phyloP scores from a whole-genome alignment of 768 basidiomycete species.

The Boletus sp. region DNA sequence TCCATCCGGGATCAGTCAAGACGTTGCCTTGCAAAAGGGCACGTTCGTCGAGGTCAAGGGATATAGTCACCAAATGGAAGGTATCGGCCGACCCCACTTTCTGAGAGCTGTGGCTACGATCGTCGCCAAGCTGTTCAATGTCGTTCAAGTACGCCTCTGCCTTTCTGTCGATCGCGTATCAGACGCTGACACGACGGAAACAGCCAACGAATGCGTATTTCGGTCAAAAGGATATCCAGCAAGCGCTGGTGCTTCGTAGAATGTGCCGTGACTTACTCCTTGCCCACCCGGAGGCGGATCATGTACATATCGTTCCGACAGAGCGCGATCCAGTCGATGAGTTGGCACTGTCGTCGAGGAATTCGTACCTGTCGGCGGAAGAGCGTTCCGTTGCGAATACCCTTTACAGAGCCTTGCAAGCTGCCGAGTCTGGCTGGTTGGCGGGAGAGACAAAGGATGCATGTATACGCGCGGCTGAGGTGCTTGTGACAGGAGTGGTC shows the following conservation, averaged over 20 bases:
- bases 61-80: conserved; percentile 91
- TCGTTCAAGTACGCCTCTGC: conserved; percentile 60
- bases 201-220: conserved; percentile 90
- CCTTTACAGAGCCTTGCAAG: conserved; percentile 65
- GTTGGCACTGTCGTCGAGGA: conserved; percentile 89
- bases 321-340: conserved; percentile 59
- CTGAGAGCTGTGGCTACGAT: conserved; percentile 95
- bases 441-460: conserved; percentile 47
- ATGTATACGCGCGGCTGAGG: conserved; percentile 43
- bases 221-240: conserved; percentile 98
- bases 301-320: conserved; percentile 87
- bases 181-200: neutral
- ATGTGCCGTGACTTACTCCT: conserved; percentile 78
- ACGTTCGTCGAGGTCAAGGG: conserved; percentile 93
- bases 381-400: conserved; percentile 64
- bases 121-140: conserved; percentile 93
- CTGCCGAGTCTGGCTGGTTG: conserved; percentile 55
- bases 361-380: conserved; percentile 66
- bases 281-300: conserved; percentile 66
- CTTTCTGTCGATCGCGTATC: neutral
- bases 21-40: conserved; percentile 70
- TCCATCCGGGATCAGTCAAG: conserved; percentile 84
- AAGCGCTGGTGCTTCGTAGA: conserved; percentile 79
- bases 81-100: conserved; percentile 79
- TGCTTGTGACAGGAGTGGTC: conserved; percentile 36